phyloP scores from a whole-genome alignment of 2,329 filamentous ascomycete species.

The Fusarium siculi region DNA sequence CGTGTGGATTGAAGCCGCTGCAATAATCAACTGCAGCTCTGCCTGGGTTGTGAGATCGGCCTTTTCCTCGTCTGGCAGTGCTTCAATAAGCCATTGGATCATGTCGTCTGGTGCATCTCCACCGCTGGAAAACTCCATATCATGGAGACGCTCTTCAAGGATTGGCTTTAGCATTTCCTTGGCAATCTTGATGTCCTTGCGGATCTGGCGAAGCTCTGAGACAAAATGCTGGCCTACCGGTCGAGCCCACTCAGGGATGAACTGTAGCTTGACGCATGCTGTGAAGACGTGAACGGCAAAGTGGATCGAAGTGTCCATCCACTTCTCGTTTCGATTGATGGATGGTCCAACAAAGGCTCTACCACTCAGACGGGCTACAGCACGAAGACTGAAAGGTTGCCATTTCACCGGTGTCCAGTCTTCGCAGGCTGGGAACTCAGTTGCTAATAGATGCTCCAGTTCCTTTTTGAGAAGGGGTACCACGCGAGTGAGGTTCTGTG shows the following conservation, averaged over 20 bases:
- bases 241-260: slow-evolving; percentile 62
- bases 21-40: slow-evolving; percentile 57
- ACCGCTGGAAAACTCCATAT: slow-evolving; percentile 51
- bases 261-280: slow-evolving; percentile 60
- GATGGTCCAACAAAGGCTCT: slow-evolving; percentile 62
- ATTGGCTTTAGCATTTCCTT: slow-evolving; percentile 57
- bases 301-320: slow-evolving; percentile 63
- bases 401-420: slow-evolving; percentile 67
- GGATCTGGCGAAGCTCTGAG: slow-evolving; percentile 58
- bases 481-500: slow-evolving; percentile 59
- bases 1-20: slow-evolving; percentile 58
- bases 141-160: slow-evolving; percentile 57
- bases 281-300: slow-evolving; percentile 62
- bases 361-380: slow-evolving; percentile 64
- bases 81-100: slow-evolving; percentile 58
- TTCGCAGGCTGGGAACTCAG: slow-evolving; percentile 61
- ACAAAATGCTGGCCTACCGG: slow-evolving; percentile 59
- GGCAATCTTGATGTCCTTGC: slow-evolving; percentile 55
- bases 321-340: slow-evolving; percentile 62
- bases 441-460: slow-evolving; percentile 57
- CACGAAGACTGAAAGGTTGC: slow-evolving; percentile 62
- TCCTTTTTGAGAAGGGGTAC: slow-evolving; percentile 59
- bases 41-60: slow-evolving; percentile 52
- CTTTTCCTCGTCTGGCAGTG: slow-evolving; percentile 53
- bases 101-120: slow-evolving; percentile 54